Evolutionary conservation across 1,139 yeast genomes (phyloP), one percentile per base, ranked within the genome.

Genomic region (Candida buenavistaensis): DNA sequence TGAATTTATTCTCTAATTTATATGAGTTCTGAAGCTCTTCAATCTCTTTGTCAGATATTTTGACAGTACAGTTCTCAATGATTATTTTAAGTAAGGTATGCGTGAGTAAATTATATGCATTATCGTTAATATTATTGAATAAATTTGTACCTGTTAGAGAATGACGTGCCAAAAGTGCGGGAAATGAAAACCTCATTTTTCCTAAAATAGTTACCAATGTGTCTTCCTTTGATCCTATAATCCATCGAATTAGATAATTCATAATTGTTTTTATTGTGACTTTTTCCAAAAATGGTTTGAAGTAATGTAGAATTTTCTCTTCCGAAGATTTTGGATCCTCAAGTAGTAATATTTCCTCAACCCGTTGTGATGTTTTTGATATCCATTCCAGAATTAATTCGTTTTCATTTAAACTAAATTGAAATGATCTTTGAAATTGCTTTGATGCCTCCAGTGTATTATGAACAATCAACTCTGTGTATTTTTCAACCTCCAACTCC

Each of bases 401-500:
- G 2, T 13, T 9, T 14, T 35, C 26, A 2, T 16, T 13, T 7
- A 10, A 6, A 6, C 26, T 33, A 26, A 31, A 35, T 7, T 14
- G 10, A 9, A 34, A 23, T 5, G 26, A 14, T 14, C n/a, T 28
- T 11, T 29, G 16, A 6, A 20, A 23, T 14, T 34, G 23, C 10
- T 19, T 27, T n/a, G 30, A 16, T 6, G 27, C 30, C 6, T 16
- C 12, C 27, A 19, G 33, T 8, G 37, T 20, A 8, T 9, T 12
- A 20, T 19, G 15, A 7, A 51, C 31, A 48, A 43, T 3, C n/a
- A 29, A 9, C 6, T 30, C 25, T 12, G 36, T 17, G 24, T 37
- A 36, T 10, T 47, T 35, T 30, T 64, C 71, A 4, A 64, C 40
- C 4, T 46, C 40, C 8, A 48, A 35, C 36, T 65, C 65, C 37